These are phyloP conservation scores for Nicotiana sylvestris DNA, from an alignment of 257 asterid genomes.

Conservation along the genomic window DNA sequence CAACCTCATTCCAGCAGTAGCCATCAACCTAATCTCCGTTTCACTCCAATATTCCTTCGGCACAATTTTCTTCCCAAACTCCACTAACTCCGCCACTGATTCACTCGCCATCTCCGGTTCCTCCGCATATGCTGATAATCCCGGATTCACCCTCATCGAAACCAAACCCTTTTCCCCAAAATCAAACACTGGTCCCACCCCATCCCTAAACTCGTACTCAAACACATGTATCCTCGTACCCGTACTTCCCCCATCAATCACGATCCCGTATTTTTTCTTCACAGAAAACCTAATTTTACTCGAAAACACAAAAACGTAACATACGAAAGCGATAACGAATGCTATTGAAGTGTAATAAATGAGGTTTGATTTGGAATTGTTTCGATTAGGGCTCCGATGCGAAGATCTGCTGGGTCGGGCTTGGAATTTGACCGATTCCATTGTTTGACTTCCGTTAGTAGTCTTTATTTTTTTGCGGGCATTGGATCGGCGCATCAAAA, in stretches of 20 bases:
- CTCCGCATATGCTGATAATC: slow-evolving; percentile 61
- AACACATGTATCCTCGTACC: slow-evolving; percentile 93
- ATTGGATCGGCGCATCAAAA: slow-evolving; percentile 98
- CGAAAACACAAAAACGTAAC: slow-evolving; percentile 49
- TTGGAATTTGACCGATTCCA: slow-evolving; percentile 76
- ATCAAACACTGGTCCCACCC: slow-evolving; percentile 53
- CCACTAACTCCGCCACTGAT: slow-evolving; percentile 59
- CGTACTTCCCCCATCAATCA: slow-evolving; percentile 98
- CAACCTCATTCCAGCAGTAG: slow-evolving; percentile 96
- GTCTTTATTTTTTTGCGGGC: slow-evolving; percentile 47
- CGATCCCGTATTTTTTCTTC: slow-evolving; percentile 51
- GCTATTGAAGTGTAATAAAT: slow-evolving; percentile 39
- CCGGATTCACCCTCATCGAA: slow-evolving; percentile 89
- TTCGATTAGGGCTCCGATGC: slow-evolving; percentile 36
- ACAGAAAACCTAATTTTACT: slow-evolving; percentile 14
- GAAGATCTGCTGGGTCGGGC: slow-evolving; percentile 55
- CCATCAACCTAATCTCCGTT: slow-evolving; percentile 82
- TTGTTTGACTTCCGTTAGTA: slow-evolving; percentile 9
- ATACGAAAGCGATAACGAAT: slow-evolving; percentile 28
- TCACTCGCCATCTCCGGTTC: slow-evolving; percentile 57
- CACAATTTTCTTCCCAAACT: slow-evolving; percentile 71
- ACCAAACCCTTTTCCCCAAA: slow-evolving; percentile 63
- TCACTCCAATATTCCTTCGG: slow-evolving; percentile 64
- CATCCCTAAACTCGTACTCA: slow-evolving; percentile 51
- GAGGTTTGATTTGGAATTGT: slow-evolving; percentile 34